Evolutionary conservation across 176 grass and related monocot genomes (phyloP).

Genomic region (Eremochloa ophiuroides): DNA sequence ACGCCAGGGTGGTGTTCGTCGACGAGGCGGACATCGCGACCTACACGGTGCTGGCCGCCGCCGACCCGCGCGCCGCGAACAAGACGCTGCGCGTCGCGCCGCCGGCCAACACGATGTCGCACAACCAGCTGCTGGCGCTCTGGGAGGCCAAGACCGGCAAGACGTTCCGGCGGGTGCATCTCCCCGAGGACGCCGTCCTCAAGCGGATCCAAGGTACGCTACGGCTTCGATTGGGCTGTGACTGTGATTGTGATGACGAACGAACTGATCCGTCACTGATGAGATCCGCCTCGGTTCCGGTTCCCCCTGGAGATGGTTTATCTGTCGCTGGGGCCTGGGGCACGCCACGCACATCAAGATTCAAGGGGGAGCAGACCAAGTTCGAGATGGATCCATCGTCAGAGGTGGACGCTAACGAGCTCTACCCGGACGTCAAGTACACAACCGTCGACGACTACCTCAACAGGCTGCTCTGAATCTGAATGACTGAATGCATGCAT

Average conservation of each 20-base stretch:
- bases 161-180: conserved; percentile 32
- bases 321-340: conserved; percentile 31
- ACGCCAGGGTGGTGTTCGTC: conserved; percentile 27
- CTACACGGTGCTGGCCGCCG: conserved; percentile 51
- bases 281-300: not conserved
- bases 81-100: conserved; percentile 39
- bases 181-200: conserved; percentile 42
- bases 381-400: conserved; percentile 46
- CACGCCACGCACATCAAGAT: conserved; percentile 38
- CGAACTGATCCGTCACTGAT: too few species aligned
- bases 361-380: conserved; percentile 40
- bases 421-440: conserved; percentile 67
- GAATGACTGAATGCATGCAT: too few species aligned
- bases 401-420: conserved; percentile 47
- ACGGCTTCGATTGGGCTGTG: not conserved
- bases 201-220: conserved; percentile 52
- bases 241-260: not conserved
- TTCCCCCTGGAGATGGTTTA: conserved; percentile 1
- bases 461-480: conserved; percentile 26
- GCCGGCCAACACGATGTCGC: conserved; percentile 41
- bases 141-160: conserved; percentile 61
- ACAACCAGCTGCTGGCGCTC: conserved; percentile 46
- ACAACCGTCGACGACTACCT: conserved; percentile 54
- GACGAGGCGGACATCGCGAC: conserved; percentile 51
- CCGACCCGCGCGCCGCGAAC: conserved; percentile 42